Evolutionary conservation across 106 monocot genomes (phyloP), one percentile per base, ranked within the genome.

Genomic region (Ottelia alismoides): DNA sequence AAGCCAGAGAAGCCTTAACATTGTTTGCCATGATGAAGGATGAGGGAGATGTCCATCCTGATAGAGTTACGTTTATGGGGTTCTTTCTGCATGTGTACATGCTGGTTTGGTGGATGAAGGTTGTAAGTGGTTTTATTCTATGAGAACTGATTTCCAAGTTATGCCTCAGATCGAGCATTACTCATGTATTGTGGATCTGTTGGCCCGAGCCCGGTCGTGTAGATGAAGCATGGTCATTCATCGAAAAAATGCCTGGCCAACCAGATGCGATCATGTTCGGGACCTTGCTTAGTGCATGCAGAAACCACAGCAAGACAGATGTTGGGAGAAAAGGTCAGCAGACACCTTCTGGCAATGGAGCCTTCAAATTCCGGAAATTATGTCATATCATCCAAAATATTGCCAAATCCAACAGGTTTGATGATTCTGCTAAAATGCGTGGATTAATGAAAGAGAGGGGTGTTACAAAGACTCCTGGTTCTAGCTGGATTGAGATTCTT

Each of bases 361-460:
- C 94, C 88, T 46, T 59, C 25, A 1, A 96, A 96, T 55, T 88
- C 94, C 0, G 84, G 84, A 56, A 96, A 88, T 60, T 96, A 96
- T 56, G 71, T 96, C 26, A 78, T 88, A 14, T 78, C 78, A 31
- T 81, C 94, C 0, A 96, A 84, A 63, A 67, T 94, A 35, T 94
- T 76, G 55, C 84, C 78, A 22, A 32, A 43, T 44, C 81, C 73
- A 19, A 78, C 55, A 81, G 73, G 50, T 76, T 68, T 73, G 84
- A 85, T 28, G 88, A 88, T 43, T 88, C 84, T 1, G 94, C 88
- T 0, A 81, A 64, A 55, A 96, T 96, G 75, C 74, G 70, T 57
- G 88, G 80, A 27, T 55, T 96, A 62, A 96, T 88, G 94, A 96
- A 81, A 35, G 76, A 88, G 55, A 84, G 88, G 48, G 94, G 94